These are phyloP conservation scores for Coemansia sp. DNA, from an alignment of 192 early-diverging fungal species.

Conservation along the genomic window DNA sequence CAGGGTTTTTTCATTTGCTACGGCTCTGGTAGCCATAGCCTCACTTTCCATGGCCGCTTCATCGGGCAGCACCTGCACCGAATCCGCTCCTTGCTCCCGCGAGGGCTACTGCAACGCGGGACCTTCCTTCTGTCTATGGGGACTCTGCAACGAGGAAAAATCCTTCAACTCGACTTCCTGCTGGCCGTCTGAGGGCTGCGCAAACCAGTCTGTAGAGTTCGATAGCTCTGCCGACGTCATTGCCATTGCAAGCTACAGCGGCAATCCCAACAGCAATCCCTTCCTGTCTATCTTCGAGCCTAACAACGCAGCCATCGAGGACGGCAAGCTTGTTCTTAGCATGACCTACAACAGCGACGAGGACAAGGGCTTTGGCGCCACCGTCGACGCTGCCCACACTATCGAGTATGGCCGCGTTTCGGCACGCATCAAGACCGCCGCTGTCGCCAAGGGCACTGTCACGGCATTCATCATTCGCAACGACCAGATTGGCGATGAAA, in stretches of 20 bases:
- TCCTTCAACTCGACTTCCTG: slow-evolving; percentile 50
- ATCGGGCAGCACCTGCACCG: slow-evolving; percentile 18
- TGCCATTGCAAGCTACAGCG: slow-evolving; percentile 20
- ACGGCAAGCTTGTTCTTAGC: slow-evolving; percentile 40
- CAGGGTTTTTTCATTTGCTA: slow-evolving; percentile 15
- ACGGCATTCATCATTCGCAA: slow-evolving; percentile 58
- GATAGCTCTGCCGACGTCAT: slow-evolving; percentile 26
- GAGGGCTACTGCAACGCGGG: slow-evolving; percentile 50
- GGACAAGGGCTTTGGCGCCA: slow-evolving; percentile 59
- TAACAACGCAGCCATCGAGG: slow-evolving; percentile 26
- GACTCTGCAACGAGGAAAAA: slow-evolving; percentile 30
- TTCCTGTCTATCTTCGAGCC: slow-evolving; percentile 52
- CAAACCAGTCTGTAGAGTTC: slow-evolving; percentile 32
- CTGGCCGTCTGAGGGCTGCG: slow-evolving; percentile 46
- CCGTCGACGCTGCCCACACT: slow-evolving; percentile 36
- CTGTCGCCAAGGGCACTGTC: slow-evolving; percentile 55
- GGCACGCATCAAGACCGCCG: slow-evolving; percentile 61
- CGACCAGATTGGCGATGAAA: slow-evolving; percentile 58
- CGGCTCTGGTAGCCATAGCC: slow-evolving; percentile 18
- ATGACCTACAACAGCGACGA: slow-evolving; percentile 38
- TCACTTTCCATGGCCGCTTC: slow-evolving; percentile 8
- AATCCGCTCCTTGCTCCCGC: slow-evolving; percentile 37
- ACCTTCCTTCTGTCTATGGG: slow-evolving; percentile 48
- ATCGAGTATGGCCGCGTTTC: slow-evolving; percentile 62
- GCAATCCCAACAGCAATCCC: slow-evolving; percentile 36